Conservation (phyloP, 2,329 filamentous ascomycete species). For the Aspergillus jensenii region DNA sequence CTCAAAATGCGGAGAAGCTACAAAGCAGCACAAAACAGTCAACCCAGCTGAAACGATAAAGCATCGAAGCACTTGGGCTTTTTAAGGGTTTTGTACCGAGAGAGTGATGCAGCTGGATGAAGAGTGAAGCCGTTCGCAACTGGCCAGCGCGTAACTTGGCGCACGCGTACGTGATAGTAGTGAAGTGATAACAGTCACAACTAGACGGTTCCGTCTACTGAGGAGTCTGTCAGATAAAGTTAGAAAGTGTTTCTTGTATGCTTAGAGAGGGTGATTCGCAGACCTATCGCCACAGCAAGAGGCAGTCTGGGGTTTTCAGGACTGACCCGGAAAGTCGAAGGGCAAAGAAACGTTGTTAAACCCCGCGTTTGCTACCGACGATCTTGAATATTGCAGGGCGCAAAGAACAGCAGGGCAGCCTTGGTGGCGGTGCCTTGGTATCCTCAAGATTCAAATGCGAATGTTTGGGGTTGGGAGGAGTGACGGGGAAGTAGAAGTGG, state of each 20-base stretch:
- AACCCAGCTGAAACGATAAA: not conserved
- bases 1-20: slow-evolving; percentile 13
- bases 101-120: not conserved
- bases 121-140: not conserved
- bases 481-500: not conserved
- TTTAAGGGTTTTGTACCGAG: not conserved
- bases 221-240: not conserved
- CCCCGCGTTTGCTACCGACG: slow-evolving; percentile 13
- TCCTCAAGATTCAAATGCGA: not conserved
- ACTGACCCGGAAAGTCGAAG: not conserved
- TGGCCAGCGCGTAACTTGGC: not conserved
- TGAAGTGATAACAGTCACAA: not conserved
- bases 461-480: not conserved
- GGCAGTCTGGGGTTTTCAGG: not conserved
- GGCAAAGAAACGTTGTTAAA: not conserved
- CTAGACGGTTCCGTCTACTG: not conserved
- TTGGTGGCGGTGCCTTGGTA: not conserved
- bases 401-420: not conserved
- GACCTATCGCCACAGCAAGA: slow-evolving; percentile 11
- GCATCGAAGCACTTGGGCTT: not conserved
- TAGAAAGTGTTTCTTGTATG: not conserved
- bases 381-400: not conserved
- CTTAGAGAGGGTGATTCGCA: slow-evolving; percentile 2
- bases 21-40: not conserved
- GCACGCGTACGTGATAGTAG: not conserved